Evolutionary conservation across 306 rosid genomes (phyloP), one percentile per base, ranked within the genome.

Genomic region (Cicer cuneatum): DNA sequence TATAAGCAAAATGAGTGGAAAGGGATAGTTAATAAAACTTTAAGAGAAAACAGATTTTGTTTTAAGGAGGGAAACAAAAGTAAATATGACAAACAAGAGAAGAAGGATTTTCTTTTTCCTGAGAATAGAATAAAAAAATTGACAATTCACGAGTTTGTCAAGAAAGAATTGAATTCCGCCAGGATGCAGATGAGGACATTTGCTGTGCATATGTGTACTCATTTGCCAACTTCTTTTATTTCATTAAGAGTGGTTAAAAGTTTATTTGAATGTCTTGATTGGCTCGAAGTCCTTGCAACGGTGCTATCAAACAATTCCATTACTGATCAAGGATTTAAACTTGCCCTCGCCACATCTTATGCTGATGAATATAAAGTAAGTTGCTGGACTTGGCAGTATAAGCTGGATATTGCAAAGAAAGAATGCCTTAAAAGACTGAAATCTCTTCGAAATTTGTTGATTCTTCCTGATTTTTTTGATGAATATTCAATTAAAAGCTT

Each of bases 141-240:
- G 80, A 52, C 80, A 52, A 73, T 73, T 69, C 46, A 10, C 5
- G 80, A 78, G 59, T 82, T 78, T 63, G 58, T 78, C 66, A 73
- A 43, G 74, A 12, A 78, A 69, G 29, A 68, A 78, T 52, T 78
- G 64, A 69, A 52, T 62, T 78, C 65, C 35, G 39, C 68, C 19
- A 38, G 65, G 48, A 35, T 14, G 59, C 38, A 9, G 61, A 82
- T 82, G 86, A 40, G 58, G 73, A 73, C 45, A 69, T 83, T 73
- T 15, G 65, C 66, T 21, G 83, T 83, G 57, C 40, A 73, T 61
- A 83, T 83, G 86, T 83, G 80, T 62, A 61, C 86, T 62, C 86
- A 83, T 73, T 78, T 83, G 78, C 83, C 83, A 68, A 82, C 86
- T 73, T 68, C 77, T 43, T 66, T 73, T 69, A 54, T 82, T 33